phyloP scores from a whole-genome alignment of 2,329 filamentous ascomycete genomes.

The Hypomyces perniciosus region DNA sequence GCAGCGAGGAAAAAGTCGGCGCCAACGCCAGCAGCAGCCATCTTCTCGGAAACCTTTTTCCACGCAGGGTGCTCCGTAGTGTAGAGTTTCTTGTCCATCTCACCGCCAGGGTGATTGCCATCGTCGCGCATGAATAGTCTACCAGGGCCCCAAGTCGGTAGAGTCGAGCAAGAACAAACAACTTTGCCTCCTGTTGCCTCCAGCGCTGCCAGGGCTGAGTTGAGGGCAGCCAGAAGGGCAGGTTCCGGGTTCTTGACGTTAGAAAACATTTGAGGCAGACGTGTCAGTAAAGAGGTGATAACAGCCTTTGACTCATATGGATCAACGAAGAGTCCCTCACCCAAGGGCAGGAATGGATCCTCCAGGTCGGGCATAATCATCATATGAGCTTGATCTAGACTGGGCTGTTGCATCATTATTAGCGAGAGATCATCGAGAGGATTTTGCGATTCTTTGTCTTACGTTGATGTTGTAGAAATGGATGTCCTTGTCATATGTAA shows the following conservation, averaged over 20 bases:
- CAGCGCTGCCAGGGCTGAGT: constrained; percentile 76
- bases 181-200: constrained; percentile 88
- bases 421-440: not conserved
- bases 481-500: constrained; percentile 93
- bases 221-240: constrained; percentile 76
- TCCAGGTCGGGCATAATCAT: constrained; percentile 97
- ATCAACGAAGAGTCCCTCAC: constrained; percentile 90
- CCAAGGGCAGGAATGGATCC: constrained; percentile 89
- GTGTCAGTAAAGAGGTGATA: constrained; percentile 79
- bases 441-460: constrained; percentile 30
- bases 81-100: constrained; percentile 87
- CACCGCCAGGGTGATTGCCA: constrained; percentile 75
- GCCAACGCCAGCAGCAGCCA: constrained; percentile 81
- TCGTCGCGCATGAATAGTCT: constrained; percentile 82
- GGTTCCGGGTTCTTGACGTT: constrained; percentile 86
- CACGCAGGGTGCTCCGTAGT: constrained; percentile 84
- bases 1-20: constrained; percentile 93
- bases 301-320: constrained; percentile 82
- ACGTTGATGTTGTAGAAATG: constrained; percentile 96
- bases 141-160: constrained; percentile 89
- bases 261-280: constrained; percentile 81
- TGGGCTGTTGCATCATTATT: constrained; percentile 42
- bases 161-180: constrained; percentile 75
- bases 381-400: constrained; percentile 87
- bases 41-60: constrained; percentile 79